phyloP scores from a whole-genome alignment of 176 grass and related monocot genomes.

The Triticum timopheevii region DNA sequence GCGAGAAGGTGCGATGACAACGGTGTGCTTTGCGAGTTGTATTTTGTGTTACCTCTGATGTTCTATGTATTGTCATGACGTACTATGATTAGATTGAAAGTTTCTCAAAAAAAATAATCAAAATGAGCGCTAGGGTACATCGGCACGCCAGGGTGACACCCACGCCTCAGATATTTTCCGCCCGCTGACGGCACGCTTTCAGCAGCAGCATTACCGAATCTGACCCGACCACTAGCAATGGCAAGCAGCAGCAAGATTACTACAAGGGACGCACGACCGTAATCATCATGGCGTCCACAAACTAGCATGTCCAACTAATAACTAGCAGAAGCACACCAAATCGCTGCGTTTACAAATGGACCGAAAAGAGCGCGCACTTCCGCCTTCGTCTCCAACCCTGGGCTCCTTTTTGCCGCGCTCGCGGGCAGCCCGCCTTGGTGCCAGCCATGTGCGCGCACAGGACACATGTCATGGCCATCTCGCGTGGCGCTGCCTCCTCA shows the following conservation, averaged over 20 bases:
- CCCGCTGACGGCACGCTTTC: constrained; percentile 19
- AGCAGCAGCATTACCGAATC: constrained; percentile 17
- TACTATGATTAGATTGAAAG: too few relatives aligned
- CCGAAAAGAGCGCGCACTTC: constrained; percentile 30
- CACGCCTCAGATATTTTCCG: neutral
- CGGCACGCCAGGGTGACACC: too few relatives aligned
- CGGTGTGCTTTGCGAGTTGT: too few relatives aligned
- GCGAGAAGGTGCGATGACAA: too few relatives aligned
- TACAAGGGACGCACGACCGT: neutral
- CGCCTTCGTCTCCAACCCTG: constrained; percentile 18
- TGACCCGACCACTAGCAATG: constrained; percentile 5
- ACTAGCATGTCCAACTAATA: constrained; percentile 19
- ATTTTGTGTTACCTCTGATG: too few relatives aligned
- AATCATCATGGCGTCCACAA: constrained; percentile 34
- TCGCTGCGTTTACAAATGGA: neutral
- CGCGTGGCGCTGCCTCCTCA: constrained; percentile 26
- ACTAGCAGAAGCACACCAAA: constrained; percentile 19
- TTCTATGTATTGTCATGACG: too few relatives aligned
- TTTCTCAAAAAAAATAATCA: too few relatives aligned
- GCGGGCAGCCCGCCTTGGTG: neutral
- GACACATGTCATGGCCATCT: constrained; percentile 8
- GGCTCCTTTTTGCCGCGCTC: neutral
- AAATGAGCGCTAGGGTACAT: too few relatives aligned
- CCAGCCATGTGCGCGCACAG: constrained; percentile 32
- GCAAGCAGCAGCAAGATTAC: neutral